phyloP scores from a whole-genome alignment of 129 eudicot genomes.

The Flaveria linearis region DNA sequence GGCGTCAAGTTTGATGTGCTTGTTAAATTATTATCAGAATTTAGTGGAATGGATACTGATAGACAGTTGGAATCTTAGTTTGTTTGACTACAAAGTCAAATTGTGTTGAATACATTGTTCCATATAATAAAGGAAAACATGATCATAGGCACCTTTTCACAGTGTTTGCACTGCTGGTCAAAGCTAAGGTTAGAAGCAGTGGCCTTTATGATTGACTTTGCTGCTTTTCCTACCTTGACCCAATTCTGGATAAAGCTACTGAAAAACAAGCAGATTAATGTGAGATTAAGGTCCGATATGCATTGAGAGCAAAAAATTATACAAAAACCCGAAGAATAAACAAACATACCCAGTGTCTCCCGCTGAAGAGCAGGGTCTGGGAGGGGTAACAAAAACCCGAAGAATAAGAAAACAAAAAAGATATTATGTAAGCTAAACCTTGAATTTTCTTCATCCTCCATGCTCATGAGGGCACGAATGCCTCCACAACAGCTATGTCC shows the following conservation, averaged over 20 bases:
- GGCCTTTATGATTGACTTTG: slow-evolving; percentile 68
- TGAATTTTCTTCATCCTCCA: slow-evolving; percentile 68
- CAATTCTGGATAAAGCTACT: slow-evolving; percentile 92
- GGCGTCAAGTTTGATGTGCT: slow-evolving; percentile 3
- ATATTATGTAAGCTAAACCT: slow-evolving; percentile 44
- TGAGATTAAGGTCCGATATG: slow-evolving; percentile 1
- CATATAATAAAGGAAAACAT: background rate
- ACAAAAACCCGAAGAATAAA: background rate
- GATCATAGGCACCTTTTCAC: slow-evolving; percentile 73
- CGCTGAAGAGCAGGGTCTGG: too few relatives aligned
- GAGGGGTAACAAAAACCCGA: slow-evolving; percentile 11
- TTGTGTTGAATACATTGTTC: background rate
- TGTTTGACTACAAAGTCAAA: slow-evolving; percentile 13
- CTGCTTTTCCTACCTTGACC: slow-evolving; percentile 75
- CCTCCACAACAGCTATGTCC: slow-evolving; percentile 99
- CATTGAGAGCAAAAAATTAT: background rate
- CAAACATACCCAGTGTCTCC: too few relatives aligned
- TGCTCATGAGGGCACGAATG: slow-evolving; percentile 87
- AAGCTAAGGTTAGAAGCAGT: slow-evolving; percentile 73
- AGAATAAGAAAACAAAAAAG: slow-evolving; percentile 1
- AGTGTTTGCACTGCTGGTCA: slow-evolving; percentile 85
- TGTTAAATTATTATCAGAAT: background rate
- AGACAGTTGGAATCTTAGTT: background rate
- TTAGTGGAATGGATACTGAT: background rate
- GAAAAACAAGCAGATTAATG: slow-evolving; percentile 20